Conservation (phyloP, 495 filamentous ascomycete genomes). For the Oidiodendron maius region DNA sequence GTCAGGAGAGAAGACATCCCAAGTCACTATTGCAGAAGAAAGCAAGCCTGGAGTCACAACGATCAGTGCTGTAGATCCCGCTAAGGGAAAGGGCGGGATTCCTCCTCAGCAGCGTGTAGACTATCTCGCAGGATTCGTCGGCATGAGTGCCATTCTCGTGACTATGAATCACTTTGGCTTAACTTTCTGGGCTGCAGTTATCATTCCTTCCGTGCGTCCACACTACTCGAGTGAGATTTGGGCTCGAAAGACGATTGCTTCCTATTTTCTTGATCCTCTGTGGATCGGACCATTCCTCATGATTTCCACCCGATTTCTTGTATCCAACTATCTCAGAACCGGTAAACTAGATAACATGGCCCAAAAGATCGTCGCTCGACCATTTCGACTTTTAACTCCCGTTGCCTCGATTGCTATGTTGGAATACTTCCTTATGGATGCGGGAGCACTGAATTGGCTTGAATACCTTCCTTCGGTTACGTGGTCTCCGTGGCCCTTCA, state of each 20-base stretch:
- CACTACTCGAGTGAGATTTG: slow-evolving; percentile 31
- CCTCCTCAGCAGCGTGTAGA: slow-evolving; percentile 26
- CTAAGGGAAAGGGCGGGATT: not conserved
- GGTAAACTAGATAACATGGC: slow-evolving; percentile 31
- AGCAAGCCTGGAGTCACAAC: not conserved
- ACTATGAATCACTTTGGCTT: slow-evolving; percentile 32
- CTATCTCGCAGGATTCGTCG: slow-evolving; percentile 35
- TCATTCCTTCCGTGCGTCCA: slow-evolving; percentile 22
- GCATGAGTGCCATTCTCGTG: slow-evolving; percentile 30
- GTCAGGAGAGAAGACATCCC: not conserved
- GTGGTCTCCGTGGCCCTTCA: slow-evolving; percentile 38
- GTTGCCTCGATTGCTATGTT: slow-evolving; percentile 29
- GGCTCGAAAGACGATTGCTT: slow-evolving; percentile 26
- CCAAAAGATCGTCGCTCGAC: slow-evolving; percentile 21
- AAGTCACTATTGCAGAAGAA: not conserved
- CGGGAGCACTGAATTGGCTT: slow-evolving; percentile 31
- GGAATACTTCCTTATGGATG: slow-evolving; percentile 38
- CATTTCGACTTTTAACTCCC: slow-evolving; percentile 32
- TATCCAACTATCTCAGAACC: slow-evolving; percentile 26
- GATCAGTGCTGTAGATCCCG: not conserved
- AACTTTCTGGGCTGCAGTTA: slow-evolving; percentile 27
- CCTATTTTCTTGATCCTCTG: slow-evolving; percentile 34
- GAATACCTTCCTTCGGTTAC: slow-evolving; percentile 33
- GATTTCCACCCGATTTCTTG: slow-evolving; percentile 35
- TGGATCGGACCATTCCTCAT: slow-evolving; percentile 38